A percentile compares a stretch with the other conserved stretches of the same genome.
These are phyloP conservation scores for Bertia moriformis DNA, from an alignment of 2,329 filamentous ascomycete species.

Conservation along the genomic window DNA sequence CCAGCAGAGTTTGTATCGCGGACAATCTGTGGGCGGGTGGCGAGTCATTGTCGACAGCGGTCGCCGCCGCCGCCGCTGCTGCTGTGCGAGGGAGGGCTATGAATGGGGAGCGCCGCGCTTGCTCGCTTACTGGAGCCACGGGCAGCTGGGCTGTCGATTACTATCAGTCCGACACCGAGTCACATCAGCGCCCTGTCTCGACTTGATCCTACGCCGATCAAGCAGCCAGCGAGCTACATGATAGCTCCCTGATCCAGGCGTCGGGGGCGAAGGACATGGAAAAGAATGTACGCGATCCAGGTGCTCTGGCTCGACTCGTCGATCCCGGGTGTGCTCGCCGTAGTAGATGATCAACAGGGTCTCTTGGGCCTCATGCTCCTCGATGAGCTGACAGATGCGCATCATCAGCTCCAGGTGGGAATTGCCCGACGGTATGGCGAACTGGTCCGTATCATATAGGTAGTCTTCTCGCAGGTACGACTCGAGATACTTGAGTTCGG, in stretches of 20 bases:
- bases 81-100: too few species aligned
- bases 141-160: constrained; percentile 33
- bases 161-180: constrained; percentile 12
- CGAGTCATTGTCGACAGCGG: constrained; percentile 3
- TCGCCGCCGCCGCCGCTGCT: too few species aligned
- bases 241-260: not conserved
- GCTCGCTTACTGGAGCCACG: constrained; percentile 41
- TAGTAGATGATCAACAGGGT: constrained; percentile 45
- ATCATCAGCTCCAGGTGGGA: constrained; percentile 43
- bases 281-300: constrained; percentile 36
- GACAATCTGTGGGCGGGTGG: constrained; percentile 28
- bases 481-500: constrained; percentile 40
- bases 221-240: too few species aligned
- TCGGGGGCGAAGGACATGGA: not conserved
- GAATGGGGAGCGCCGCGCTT: constrained; percentile 9
- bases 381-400: constrained; percentile 38
- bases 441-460: constrained; percentile 39
- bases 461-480: constrained; percentile 38
- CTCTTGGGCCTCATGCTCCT: constrained; percentile 36
- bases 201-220: too few species aligned
- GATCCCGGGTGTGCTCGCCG: constrained; percentile 42
- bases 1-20: constrained; percentile 42
- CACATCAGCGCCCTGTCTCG: not conserved
- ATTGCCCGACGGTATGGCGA: constrained; percentile 41
- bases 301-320: constrained; percentile 44